Conservation (phyloP, 305 asterid species). For the Petunia hybrid region DNA sequence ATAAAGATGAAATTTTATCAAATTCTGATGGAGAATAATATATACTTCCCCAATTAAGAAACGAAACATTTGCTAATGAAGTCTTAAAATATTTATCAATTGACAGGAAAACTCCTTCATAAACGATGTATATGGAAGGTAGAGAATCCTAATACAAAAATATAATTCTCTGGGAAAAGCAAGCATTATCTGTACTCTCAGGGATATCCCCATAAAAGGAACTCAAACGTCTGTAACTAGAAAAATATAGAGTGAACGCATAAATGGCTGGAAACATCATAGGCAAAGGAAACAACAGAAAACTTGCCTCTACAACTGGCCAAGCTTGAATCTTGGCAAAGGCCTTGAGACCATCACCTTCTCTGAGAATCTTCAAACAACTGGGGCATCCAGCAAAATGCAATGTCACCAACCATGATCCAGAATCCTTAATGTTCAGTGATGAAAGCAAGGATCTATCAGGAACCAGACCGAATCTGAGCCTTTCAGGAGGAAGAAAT, state of each 20-base stretch:
- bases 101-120: neutral
- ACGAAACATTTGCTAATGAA: neutral
- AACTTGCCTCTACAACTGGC: slow-evolving; percentile 76
- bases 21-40: neutral
- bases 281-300: slow-evolving; percentile 31
- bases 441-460: slow-evolving; percentile 72
- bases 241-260: neutral
- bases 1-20: neutral
- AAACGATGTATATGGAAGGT: slow-evolving; percentile 21
- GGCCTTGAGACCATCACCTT: slow-evolving; percentile 65
- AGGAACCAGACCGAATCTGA: slow-evolving; percentile 67
- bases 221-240: neutral
- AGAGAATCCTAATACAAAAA: neutral
- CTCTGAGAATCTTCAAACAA: slow-evolving; percentile 70
- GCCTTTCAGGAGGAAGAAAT: slow-evolving; percentile 85
- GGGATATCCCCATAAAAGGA: slow-evolving; percentile 3
- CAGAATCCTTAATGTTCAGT: slow-evolving; percentile 64
- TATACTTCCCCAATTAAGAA: neutral
- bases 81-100: neutral
- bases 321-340: slow-evolving; percentile 63
- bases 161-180: neutral
- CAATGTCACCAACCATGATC: slow-evolving; percentile 67
- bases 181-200: neutral
- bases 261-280: slow-evolving; percentile 34
- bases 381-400: slow-evolving; percentile 72